A percentile compares a stretch with the other conserved stretches of the same genome.
phyloP scores from a whole-genome alignment of 768 basidiomycete species.

The Cystofilobasidium capitatum region DNA sequence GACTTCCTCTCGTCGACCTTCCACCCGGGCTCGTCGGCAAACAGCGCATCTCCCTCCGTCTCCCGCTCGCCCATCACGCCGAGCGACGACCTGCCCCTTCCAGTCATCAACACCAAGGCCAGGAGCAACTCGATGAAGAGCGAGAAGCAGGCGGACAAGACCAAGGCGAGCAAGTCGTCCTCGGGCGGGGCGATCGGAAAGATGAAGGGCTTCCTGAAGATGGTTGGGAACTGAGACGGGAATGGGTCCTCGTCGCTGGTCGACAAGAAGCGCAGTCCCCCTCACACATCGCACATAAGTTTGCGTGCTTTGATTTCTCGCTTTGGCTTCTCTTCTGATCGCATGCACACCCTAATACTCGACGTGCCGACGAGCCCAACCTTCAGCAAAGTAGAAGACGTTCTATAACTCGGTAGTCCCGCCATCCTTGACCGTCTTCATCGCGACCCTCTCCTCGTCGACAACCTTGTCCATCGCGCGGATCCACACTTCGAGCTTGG shows the following conservation, averaged over 20 bases:
- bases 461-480: conserved; percentile 75
- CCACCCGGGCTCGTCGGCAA: background rate
- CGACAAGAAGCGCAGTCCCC: no score
- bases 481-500: conserved; percentile 59
- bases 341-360: no score
- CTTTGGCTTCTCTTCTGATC: no score
- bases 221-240: background rate
- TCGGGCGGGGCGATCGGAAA: background rate
- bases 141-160: background rate
- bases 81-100: background rate
- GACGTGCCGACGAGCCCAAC: no score
- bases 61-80: background rate
- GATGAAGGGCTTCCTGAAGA: conserved; percentile 1
- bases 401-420: conserved; percentile 16
- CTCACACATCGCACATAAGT: no score
- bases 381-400: background rate
- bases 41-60: background rate
- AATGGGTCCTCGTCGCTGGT: background rate
- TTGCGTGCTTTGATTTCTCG: no score
- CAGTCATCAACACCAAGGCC: background rate
- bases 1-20: conserved; percentile 16
- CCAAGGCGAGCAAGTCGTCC: no score
- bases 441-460: conserved; percentile 37
- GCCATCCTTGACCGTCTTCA: conserved; percentile 32
- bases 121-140: background rate